A percentile compares a stretch with the other conserved stretches of the same genome.
These are phyloP conservation scores for Peniophora sp. DNA, from an alignment of 1,284 basidiomycete species.

Conservation along the genomic window DNA sequence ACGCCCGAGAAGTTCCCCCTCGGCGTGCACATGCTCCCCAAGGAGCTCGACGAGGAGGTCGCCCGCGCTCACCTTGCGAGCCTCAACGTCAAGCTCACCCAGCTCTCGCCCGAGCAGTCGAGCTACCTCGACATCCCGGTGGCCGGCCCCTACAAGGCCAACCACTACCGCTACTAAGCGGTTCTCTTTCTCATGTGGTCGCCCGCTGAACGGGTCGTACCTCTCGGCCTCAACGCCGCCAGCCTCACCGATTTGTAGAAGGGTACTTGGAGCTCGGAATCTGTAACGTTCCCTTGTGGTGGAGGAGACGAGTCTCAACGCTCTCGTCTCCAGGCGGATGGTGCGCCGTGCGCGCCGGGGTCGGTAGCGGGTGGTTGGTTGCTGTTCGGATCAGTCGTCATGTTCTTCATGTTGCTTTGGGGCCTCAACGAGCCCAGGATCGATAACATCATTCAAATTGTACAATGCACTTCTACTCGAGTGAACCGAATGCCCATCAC, in stretches of 20 bases:
- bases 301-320: slow-evolving; percentile 22
- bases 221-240: slow-evolving; percentile 73
- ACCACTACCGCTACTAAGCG: slow-evolving; percentile 65
- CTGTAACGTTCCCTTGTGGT: slow-evolving; percentile 46
- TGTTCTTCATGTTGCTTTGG: slow-evolving; percentile 6
- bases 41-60: slow-evolving; percentile 98
- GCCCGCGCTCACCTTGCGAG: slow-evolving; percentile 90
- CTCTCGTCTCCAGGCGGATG: slow-evolving; percentile 14
- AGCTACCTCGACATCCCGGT: slow-evolving; percentile 89
- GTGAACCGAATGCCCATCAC: too few relatives aligned
- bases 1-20: slow-evolving; percentile 85
- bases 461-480: too few relatives aligned
- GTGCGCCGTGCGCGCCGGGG: slow-evolving; percentile 1
- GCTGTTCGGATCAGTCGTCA: neutral
- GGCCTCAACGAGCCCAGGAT: slow-evolving; percentile 31
- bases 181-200: neutral
- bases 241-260: slow-evolving; percentile 33
- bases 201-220: slow-evolving; percentile 14
- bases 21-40: slow-evolving; percentile 95
- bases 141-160: slow-evolving; percentile 90
- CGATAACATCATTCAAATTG: too few relatives aligned
- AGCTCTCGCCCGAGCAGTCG: slow-evolving; percentile 73
- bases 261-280: slow-evolving; percentile 26
- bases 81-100: slow-evolving; percentile 92
- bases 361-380: slow-evolving; percentile 2